Conservation (phyloP, 495 filamentous ascomycete species). For the Penicillium paradoxum region DNA sequence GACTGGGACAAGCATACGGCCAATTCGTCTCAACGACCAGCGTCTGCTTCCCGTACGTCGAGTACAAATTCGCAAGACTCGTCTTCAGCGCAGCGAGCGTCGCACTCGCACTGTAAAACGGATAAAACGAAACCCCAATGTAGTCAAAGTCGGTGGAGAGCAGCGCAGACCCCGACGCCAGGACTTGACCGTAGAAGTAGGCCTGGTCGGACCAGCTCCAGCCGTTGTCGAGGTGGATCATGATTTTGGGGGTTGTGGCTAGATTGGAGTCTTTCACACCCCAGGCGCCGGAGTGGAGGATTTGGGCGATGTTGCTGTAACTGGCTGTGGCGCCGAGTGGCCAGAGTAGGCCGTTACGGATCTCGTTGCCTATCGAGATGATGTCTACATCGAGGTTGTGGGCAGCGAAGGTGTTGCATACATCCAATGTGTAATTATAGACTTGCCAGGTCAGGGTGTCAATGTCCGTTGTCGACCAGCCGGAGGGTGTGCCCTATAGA, state of each 20-base stretch:
- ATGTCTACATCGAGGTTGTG: conserved; percentile 53
- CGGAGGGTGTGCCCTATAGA: conserved; percentile 47
- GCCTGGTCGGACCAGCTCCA: conserved; percentile 63
- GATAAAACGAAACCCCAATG: conserved; percentile 68
- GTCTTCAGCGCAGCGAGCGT: conserved; percentile 51
- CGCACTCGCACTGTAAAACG: conserved; percentile 55
- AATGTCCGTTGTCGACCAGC: conserved; percentile 55
- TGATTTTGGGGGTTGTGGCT: conserved; percentile 51
- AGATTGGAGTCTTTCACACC: conserved; percentile 59
- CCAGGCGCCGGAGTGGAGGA: conserved; percentile 58
- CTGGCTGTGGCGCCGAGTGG: conserved; percentile 51
- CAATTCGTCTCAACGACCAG: conserved; percentile 64
- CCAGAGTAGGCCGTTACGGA: conserved; percentile 58
- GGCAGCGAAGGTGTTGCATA: conserved; percentile 54
- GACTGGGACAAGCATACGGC: conserved; percentile 55
- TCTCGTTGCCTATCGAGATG: conserved; percentile 68
- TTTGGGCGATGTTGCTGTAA: conserved; percentile 53
- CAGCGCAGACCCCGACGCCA: conserved; percentile 44
- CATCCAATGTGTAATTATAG: conserved; percentile 60
- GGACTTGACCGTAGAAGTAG: conserved; percentile 55
- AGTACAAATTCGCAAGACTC: conserved; percentile 54
- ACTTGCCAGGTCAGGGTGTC: conserved; percentile 54
- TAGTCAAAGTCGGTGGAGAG: conserved; percentile 60
- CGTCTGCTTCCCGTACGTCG: conserved; percentile 54
- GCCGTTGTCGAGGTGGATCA: conserved; percentile 68